Percentiles rank a stretch among this genome's conserved stretches.
Conservation (phyloP, 2,329 filamentous ascomycete genomes). For the Biscogniauxia marginata region DNA sequence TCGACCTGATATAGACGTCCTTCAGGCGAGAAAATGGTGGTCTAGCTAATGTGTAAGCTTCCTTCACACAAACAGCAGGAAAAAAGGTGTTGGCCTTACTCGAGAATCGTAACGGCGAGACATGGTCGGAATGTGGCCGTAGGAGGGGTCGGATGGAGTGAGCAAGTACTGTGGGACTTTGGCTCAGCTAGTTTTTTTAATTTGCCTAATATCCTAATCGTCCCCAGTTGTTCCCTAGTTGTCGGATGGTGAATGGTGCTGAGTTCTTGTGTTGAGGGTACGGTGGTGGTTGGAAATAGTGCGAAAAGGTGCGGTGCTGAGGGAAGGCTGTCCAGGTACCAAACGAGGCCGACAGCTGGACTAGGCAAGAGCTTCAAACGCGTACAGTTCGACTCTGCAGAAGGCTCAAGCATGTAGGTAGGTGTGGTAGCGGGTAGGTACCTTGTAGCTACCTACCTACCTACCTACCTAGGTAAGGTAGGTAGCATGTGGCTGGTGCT, state of each 20-base stretch:
- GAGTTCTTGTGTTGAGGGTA: conserved; percentile 3
- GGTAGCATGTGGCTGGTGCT: neutral
- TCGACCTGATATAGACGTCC: conserved; percentile 98
- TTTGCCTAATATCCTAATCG: neutral
- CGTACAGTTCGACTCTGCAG: conserved; percentile 20
- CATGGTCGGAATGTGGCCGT: conserved; percentile 55
- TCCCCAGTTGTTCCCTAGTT: neutral
- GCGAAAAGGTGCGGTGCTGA: conserved; percentile 13
- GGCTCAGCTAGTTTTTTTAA: conserved; percentile 1
- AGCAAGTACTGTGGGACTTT: conserved; percentile 4
- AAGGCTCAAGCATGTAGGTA: neutral
- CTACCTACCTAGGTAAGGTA: neutral
- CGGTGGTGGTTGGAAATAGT: conserved; percentile 7
- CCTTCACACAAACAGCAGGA: conserved; percentile 9
- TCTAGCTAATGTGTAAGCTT: conserved; percentile 53
- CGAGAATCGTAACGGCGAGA: conserved; percentile 97
- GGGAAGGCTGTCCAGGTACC: conserved; percentile 21
- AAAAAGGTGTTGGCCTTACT: conserved; percentile 53
- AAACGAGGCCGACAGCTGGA: conserved; percentile 15
- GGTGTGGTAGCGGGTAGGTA: too few relatives aligned
- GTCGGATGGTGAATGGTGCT: neutral
- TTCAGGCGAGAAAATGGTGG: conserved; percentile 99
- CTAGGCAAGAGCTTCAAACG: conserved; percentile 36
- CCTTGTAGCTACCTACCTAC: neutral
- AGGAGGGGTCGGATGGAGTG: conserved; percentile 6